These are phyloP conservation scores for Albizia julibrissin DNA, from an alignment of 306 rosid genomes.

Conservation along the genomic window DNA sequence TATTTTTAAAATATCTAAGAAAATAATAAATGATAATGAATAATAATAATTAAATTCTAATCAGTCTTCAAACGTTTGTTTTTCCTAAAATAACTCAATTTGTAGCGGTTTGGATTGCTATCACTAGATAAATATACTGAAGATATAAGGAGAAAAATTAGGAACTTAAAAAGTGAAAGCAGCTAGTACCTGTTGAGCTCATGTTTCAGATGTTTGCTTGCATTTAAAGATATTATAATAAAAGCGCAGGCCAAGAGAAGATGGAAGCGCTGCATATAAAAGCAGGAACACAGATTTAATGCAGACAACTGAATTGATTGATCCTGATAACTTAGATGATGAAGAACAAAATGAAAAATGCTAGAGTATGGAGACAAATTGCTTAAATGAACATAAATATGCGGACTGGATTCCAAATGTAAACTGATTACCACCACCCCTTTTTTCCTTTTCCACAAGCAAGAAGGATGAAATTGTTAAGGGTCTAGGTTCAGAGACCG, in stretches of 20 bases:
- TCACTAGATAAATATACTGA: neutral
- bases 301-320: conserved; percentile 20
- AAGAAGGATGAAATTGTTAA: neutral
- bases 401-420: neutral
- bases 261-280: conserved; percentile 70
- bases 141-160: neutral
- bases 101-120: too few relatives aligned
- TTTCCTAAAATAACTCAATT: too few relatives aligned
- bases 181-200: conserved; percentile 86
- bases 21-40: too few relatives aligned
- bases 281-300: conserved; percentile 29
- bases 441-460: neutral
- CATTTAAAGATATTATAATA: conserved; percentile 92
- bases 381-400: neutral
- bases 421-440: neutral
- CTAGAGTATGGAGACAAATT: neutral
- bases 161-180: neutral
- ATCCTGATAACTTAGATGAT: conserved; percentile 16
- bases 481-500: too few relatives aligned
- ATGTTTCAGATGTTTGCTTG: conserved; percentile 99
- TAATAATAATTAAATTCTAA: too few relatives aligned
- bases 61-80: too few relatives aligned
- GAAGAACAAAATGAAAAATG: neutral
- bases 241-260: conserved; percentile 96
- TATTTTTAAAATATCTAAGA: too few relatives aligned